Evolutionary conservation across 192 early-diverging fungal species (phyloP).

Genomic region (Bifiguratus adelaidae): DNA sequence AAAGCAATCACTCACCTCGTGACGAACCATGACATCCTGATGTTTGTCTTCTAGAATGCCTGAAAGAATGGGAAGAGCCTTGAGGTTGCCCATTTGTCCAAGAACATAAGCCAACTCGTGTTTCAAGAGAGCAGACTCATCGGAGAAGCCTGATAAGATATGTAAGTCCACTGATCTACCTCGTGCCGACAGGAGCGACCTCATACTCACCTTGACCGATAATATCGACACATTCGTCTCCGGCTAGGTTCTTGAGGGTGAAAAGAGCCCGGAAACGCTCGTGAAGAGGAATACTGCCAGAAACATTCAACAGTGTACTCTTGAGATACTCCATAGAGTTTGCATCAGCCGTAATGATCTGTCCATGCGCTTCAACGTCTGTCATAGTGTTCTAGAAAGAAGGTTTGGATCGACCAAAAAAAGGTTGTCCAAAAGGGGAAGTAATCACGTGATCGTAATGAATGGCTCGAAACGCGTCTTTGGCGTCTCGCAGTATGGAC

Average conservation of each 20-base stretch:
- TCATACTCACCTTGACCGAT: slow-evolving; percentile 55
- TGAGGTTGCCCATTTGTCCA: slow-evolving; percentile 85
- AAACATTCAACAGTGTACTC: slow-evolving; percentile 43
- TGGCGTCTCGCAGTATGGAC: too few species aligned
- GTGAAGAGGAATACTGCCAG: slow-evolving; percentile 56
- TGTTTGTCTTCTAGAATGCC: slow-evolving; percentile 51
- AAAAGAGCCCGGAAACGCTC: slow-evolving; percentile 91
- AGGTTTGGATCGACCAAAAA: too few species aligned
- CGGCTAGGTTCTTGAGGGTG: slow-evolving; percentile 75
- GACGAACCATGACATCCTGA: slow-evolving; percentile 92
- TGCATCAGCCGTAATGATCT: too few species aligned
- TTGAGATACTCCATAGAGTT: too few species aligned
- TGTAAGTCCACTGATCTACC: background rate
- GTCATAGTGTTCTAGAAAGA: too few species aligned
- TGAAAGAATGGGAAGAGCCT: slow-evolving; percentile 60
- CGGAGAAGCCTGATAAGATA: slow-evolving; percentile 43
- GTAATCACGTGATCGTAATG: too few species aligned
- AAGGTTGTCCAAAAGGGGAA: too few species aligned
- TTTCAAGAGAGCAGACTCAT: slow-evolving; percentile 81
- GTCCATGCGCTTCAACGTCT: too few species aligned
- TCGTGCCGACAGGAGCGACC: background rate
- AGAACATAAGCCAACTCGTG: slow-evolving; percentile 96
- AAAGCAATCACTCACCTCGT: slow-evolving; percentile 49
- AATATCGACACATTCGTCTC: slow-evolving; percentile 65
- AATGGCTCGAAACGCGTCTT: too few species aligned